Evolutionary conservation across 495 filamentous ascomycete species (phyloP).

Genomic region (Tuber calosporum): DNA sequence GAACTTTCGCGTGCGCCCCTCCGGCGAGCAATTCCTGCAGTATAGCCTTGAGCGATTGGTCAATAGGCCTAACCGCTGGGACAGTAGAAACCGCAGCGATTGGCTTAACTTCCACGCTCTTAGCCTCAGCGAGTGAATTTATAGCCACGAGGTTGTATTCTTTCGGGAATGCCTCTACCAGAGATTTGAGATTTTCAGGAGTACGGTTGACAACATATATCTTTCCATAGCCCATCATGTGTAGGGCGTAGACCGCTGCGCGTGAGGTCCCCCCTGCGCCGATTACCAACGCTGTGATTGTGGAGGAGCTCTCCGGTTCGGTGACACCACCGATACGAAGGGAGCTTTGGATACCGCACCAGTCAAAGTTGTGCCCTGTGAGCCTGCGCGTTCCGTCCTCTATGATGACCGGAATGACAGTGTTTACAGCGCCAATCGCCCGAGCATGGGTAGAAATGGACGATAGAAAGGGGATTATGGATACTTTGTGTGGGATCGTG

Average conservation of each 20-base stretch:
- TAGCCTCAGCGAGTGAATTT: conserved; percentile 49
- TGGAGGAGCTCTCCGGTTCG: conserved; percentile 37
- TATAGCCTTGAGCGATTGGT: conserved; percentile 60
- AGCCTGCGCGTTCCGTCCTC: conserved; percentile 49
- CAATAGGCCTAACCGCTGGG: conserved; percentile 80
- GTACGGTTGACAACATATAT: conserved; percentile 82
- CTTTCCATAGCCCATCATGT: conserved; percentile 71
- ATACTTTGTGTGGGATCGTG: conserved; percentile 89
- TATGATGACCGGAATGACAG: conserved; percentile 57
- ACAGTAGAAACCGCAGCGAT: conserved; percentile 79
- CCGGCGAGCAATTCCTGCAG: conserved; percentile 58
- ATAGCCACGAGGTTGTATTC: conserved; percentile 67
- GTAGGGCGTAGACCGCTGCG: conserved; percentile 82
- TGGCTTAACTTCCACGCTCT: conserved; percentile 50
- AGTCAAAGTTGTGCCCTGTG: conserved; percentile 90
- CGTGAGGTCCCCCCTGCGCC: conserved; percentile 88
- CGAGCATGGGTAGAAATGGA: conserved; percentile 68
- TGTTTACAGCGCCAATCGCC: conserved; percentile 91
- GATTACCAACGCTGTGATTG: conserved; percentile 57
- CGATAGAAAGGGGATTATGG: conserved; percentile 76
- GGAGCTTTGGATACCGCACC: conserved; percentile 79
- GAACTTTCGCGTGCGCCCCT: conserved; percentile 49
- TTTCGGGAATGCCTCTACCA: conserved; percentile 65
- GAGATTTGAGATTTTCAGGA: conserved; percentile 56
- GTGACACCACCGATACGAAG: conserved; percentile 65